Evolutionary conservation across 2,329 filamentous ascomycete genomes (phyloP), one percentile per base, ranked within the genome.

Genomic region (Colletotrichum tanaceti): DNA sequence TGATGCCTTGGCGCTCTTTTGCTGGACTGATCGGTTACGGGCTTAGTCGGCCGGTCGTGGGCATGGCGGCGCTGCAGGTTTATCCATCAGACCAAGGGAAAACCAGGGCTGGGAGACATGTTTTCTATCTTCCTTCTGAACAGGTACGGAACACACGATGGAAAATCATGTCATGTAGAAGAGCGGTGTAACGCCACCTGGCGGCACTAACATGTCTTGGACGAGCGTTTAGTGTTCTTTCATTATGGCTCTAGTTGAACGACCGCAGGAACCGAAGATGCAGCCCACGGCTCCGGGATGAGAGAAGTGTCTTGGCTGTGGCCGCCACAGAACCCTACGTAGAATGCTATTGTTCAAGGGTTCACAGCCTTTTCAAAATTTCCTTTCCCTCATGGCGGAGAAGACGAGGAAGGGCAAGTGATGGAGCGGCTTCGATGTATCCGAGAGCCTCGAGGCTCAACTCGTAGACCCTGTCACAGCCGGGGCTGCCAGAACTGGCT

Each of bases 21-120:
- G 44, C 44, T 43, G 39, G 41, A 44, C 16, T 44, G 47, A 47
- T 64, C 20, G 65, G 53, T 68, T 64, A 58, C 60, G 60, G 65
- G 46, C 65, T 67, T 63, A 41, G 53, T 58, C 39, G 60, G 39
- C 60, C 53, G 18, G 53, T 61, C 59, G 18, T 46, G 22, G 53
- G 46, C 53, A 63, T 46, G 32, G 39, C 16, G 53, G 24, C 22
- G 43, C 64, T 62, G 22, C 20, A 16, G n/a, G 43, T 55, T 41
- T 22, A 50, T 49, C 44, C 41, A 20, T 41, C 14, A 32, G n/a
- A 54, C 18, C 28, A 18, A 39, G 28, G 43, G 43, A 18, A 58
- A 44, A 16, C 18, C 41, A 20, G 5, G 38, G 13, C 4, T 47
- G 13, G 41, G 28, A 49, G 14, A 24, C 35, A 41, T n/a, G 10